Evolutionary conservation across 768 basidiomycete genomes (phyloP), one percentile per base, ranked within the genome.

Genomic region (Tricholoma flavovirens): DNA sequence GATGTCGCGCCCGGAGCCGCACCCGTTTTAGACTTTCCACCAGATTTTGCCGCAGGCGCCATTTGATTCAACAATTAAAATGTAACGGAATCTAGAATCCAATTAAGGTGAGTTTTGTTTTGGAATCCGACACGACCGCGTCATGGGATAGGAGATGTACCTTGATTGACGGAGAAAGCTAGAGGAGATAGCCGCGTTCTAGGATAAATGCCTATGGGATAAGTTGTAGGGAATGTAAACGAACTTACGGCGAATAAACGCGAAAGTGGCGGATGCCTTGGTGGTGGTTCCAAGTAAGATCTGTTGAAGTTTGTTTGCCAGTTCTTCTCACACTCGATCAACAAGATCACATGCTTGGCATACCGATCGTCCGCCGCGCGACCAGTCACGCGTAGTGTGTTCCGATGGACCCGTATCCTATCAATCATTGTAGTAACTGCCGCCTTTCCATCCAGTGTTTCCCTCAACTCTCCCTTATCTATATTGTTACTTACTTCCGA

Each of bases 21-120:
- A 30, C 78, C 80, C 9, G 76, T 71, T 71, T 83, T 83, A 52
- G 84, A 79, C 63, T 87, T 88, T 62, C 83, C 85, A 51, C 83
- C 84, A 30, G 80, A 74, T 61, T 81, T 78, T 62, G 74, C 70
- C 59, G 69, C 67, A 51, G 81, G 81, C 42, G 81, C 69, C 82
- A 83, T 76, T 59, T 36, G 7, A 22, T 24, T 59, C 36, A 29
- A 17, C 9, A 12, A 14, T 19, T 19, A 22, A 56, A 48, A 32
- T 49, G 29, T 43, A 53, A 43, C 17, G 46, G 26, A 22, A 12
- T 4, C 35, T 35, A 24, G 21, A 46, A 36, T 22, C 14, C 32
- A 33, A 36, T 26, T 22, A 33, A 36, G 14, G 22, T 38, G 51
- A 26, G 17, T 40, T 40, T 11, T 19, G 52, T n/a, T 26, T 2